Base-by-base conservation (phyloP, 169 alveolate genomes). In the Eimeria praecox region DNA sequence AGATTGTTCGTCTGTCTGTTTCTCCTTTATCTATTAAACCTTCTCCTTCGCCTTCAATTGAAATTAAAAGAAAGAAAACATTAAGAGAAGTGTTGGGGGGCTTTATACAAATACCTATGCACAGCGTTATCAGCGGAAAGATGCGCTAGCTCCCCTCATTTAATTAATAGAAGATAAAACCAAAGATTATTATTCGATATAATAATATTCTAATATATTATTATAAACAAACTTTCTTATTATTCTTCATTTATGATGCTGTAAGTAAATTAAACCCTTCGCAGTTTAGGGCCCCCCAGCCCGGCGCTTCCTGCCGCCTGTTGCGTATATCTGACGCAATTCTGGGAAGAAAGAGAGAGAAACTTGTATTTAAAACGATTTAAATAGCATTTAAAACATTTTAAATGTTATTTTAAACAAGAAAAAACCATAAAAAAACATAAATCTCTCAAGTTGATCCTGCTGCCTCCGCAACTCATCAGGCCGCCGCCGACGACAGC, bases 401-500 rank as follows among this genome's bases (percentile, higher is more conserved):
- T 56, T 56, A 12, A 56, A 56, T 56, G 8, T 18, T 2, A 12
- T 56, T 56, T 56, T 16, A 10, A 59, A 20, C 12, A 59, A 20
- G 69, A 59, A 59, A 27, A 62, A 62, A 56, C 2, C 66, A 56
- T 14, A 20, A 56, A 3, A 56, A 62, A 62, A 5, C 66, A 24
- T 24, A 62, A 5, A 27, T 3, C 73, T 4, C 56, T 4, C 27
- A 18, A 4, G 6, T 24, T 35, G 6, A 35, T 4, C 85, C 54
- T 73, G n/a, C 54, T 35, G n/a, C n/a, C n/a, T n/a, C n/a, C n/a
- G n/a, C n/a, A n/a, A n/a, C 85, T 27, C 54, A 30, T 3, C 56
- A 38, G 85, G 12, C 85, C 85, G 85, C 85, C 27, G 85, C 85
- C 85, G 88, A 78, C 44, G 88, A 75, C 86, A 75, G 86, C 86